Conservation (phyloP, 805 yeast genomes). For the Myxozyma lipomycoides region DNA sequence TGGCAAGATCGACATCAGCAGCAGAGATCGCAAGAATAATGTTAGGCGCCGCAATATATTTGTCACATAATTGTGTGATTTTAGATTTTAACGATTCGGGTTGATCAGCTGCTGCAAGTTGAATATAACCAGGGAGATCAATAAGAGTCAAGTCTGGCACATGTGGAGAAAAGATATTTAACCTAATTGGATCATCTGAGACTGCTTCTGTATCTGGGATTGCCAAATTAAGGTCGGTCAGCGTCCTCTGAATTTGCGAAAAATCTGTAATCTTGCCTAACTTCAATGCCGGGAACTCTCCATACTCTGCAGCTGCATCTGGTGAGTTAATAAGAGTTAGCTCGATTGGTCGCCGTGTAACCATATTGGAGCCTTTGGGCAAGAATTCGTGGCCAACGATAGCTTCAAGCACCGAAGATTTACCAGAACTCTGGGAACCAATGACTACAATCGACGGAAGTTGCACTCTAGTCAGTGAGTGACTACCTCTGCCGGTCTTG, state of each 20-base stretch:
- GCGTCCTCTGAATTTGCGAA: conserved; percentile 78
- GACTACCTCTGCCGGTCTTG: conserved; percentile 52
- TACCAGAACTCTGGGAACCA: conserved; percentile 97
- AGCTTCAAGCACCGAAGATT: conserved; percentile 91
- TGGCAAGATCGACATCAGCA: conserved; percentile 97
- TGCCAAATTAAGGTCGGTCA: conserved; percentile 85
- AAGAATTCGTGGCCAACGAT: conserved; percentile 97
- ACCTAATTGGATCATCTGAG: conserved; percentile 88
- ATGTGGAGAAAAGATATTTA: conserved; percentile 81
- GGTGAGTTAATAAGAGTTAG: conserved; percentile 86
- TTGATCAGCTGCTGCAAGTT: conserved; percentile 94
- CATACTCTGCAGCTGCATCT: conserved; percentile 72
- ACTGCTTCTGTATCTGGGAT: conserved; percentile 84
- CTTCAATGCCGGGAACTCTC: conserved; percentile 89
- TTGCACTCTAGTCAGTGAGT: conserved; percentile 44
- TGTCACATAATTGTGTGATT: conserved; percentile 75
- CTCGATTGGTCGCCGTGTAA: conserved; percentile 95
- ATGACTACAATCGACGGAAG: conserved; percentile 94
- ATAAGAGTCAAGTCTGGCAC: conserved; percentile 92
- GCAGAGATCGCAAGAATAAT: conserved; percentile 93
- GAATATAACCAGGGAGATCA: conserved; percentile 96
- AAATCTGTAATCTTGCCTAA: conserved; percentile 82
- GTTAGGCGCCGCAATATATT: conserved; percentile 85
- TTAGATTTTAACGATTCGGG: conserved; percentile 76
- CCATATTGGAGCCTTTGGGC: conserved; percentile 98